Evolutionary conservation across 257 asterid species (phyloP).

Genomic region (Osmanthus fragrans): DNA sequence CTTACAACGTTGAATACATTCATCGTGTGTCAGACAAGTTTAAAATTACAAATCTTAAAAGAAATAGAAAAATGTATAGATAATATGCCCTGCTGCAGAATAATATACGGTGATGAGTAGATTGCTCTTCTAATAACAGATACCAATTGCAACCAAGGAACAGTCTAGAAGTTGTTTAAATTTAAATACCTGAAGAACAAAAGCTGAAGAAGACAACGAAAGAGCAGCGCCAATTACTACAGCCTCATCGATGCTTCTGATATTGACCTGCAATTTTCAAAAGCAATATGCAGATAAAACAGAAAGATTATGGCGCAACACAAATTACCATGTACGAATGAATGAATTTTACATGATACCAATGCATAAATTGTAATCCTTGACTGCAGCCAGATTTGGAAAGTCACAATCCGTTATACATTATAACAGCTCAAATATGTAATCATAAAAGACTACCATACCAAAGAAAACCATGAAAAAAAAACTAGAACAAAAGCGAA

Average conservation of each 20-base stretch:
- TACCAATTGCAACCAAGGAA: not conserved
- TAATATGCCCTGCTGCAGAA: not conserved
- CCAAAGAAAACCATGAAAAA: not conserved
- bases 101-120: not conserved
- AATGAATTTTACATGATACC: not conserved
- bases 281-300: conserved; percentile 18
- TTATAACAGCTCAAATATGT: not conserved
- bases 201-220: conserved; percentile 96
- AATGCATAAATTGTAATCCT: not conserved
- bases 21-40: not conserved
- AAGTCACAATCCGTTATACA: not conserved
- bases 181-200: conserved; percentile 88
- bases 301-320: conserved; percentile 5
- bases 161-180: conserved; percentile 19
- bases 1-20: not conserved
- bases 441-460: not conserved
- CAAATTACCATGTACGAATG: not conserved
- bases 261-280: conserved; percentile 68
- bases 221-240: conserved; percentile 99
- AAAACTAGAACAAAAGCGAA: too few species aligned
- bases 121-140: not conserved
- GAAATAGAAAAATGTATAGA: not conserved
- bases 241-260: conserved; percentile 97
- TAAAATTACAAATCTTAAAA: conserved; percentile 6
- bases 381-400: not conserved